Base-by-base conservation (phyloP, 305 asterid species). In the Nicotiana rustica region DNA sequence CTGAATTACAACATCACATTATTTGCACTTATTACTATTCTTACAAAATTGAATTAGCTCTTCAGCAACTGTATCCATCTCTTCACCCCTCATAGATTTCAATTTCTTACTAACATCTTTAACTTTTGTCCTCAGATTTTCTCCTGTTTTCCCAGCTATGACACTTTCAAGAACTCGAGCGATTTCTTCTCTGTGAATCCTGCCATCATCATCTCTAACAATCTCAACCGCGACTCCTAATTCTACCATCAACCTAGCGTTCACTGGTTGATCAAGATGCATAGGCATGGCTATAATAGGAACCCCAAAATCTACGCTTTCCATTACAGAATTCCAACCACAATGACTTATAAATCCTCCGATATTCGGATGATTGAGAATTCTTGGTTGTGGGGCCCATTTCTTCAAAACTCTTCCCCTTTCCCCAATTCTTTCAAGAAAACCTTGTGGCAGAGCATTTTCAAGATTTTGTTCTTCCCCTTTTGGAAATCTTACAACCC, bases 341-440 rank as follows among this genome's bases (percentile, higher is more conserved):
- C 85, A 82, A 44, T 82, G 85, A 25, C 81, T 75, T 59, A 75
- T 12, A 75, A 82, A 82, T 29, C 85, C 85, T 3, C 85, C 81
- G 0, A 4, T 69, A 18, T n/a, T 70, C 1, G 78, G 19, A 44
- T 70, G 19, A 44, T 44, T 70, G 6, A 70, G 12, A 41, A 44
- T 70, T 44, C 60, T 44, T 70, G 13, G 78, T 44, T 70, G 60
- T 44, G 78, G 78, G 19, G 78, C 78, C 21, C 47, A 70, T 70
- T 44, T 70, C 0, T 41, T 31, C 60, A 70, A 41, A 19, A 77
- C 49, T 77, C 29, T 77, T 77, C 80, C 80, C 5, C 17, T 55
- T 0, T 77, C 67, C 7, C 31, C 80, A 9, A 77, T 77, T 77
- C 80, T 77, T 77, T 77, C 67, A 5, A 77, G 67, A 55, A 55